Percentiles rank a stretch among this genome's conserved stretches.
Conservation (phyloP, 805 yeast species). For the Candida ovalis region DNA sequence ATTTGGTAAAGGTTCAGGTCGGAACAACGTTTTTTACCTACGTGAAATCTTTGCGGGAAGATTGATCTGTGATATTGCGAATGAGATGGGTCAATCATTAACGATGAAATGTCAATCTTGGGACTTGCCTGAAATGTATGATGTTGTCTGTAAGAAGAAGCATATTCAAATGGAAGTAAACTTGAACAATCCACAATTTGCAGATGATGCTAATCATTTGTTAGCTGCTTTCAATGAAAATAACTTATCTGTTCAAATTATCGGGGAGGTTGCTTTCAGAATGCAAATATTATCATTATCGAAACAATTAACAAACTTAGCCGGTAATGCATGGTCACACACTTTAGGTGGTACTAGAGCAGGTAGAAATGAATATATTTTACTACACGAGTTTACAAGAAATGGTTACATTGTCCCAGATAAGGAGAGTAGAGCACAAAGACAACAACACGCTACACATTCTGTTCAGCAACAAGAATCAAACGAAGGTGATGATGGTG, state of each 20-base stretch:
- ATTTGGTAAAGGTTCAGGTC: constrained; percentile 52
- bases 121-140: constrained; percentile 91
- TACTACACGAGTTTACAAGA: constrained; percentile 84
- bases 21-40: constrained; percentile 45
- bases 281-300: constrained; percentile 85
- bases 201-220: constrained; percentile 63
- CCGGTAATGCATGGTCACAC: constrained; percentile 97
- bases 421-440: constrained; percentile 34
- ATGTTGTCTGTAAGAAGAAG: constrained; percentile 65
- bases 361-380: constrained; percentile 89
- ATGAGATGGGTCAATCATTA: constrained; percentile 90
- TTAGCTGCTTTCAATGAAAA: constrained; percentile 70
- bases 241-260: constrained; percentile 58
- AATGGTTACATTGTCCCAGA: constrained; percentile 86
- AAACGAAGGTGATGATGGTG: constrained; percentile 24
- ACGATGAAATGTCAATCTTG: constrained; percentile 91
- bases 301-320: constrained; percentile 84
- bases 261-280: constrained; percentile 76
- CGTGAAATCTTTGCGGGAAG: constrained; percentile 81
- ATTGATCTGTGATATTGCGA: constrained; percentile 85
- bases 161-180: constrained; percentile 68
- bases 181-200: constrained; percentile 59
- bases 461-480: constrained; percentile 9
- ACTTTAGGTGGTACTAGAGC: constrained; percentile 94
- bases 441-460: constrained; percentile 22